phyloP scores from a whole-genome alignment of 2,329 filamentous ascomycete species.

The Microascus cirrosus region DNA sequence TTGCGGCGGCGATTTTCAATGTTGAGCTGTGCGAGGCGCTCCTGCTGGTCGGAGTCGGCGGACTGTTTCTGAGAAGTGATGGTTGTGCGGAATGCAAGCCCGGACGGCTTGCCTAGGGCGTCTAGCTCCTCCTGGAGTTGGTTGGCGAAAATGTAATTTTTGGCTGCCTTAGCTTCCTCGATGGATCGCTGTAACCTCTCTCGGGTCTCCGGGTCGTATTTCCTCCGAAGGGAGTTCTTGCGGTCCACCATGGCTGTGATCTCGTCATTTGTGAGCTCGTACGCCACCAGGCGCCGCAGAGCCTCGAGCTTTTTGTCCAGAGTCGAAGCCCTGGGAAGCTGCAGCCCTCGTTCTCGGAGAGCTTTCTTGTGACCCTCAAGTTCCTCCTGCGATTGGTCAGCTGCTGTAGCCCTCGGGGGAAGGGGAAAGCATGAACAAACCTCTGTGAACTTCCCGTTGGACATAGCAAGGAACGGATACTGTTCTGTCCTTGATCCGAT shows the following conservation, averaged over 20 bases:
- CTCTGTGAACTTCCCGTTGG: slow-evolving; percentile 75
- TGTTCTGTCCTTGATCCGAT: slow-evolving; percentile 76
- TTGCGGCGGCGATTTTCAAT: slow-evolving; percentile 74
- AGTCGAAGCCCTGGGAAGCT: slow-evolving; percentile 60
- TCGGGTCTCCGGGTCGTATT: slow-evolving; percentile 56
- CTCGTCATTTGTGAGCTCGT: slow-evolving; percentile 73
- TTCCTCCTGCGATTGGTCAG: slow-evolving; percentile 44
- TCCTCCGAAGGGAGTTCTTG: slow-evolving; percentile 55
- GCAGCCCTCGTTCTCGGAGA: slow-evolving; percentile 59
- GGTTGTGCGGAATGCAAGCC: slow-evolving; percentile 58
- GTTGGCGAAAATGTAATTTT: slow-evolving; percentile 46
- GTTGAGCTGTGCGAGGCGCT: slow-evolving; percentile 76
- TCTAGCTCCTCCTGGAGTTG: slow-evolving; percentile 51
- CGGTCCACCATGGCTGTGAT: slow-evolving; percentile 68
- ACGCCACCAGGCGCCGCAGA: slow-evolving; percentile 69
- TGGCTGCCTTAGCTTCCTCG: slow-evolving; percentile 52
- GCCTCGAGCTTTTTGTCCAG: slow-evolving; percentile 65
- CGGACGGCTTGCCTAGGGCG: slow-evolving; percentile 52
- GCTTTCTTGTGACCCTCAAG: slow-evolving; percentile 71
- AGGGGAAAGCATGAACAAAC: slow-evolving; percentile 33
- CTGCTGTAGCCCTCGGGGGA: neutral
- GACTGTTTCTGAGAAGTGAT: slow-evolving; percentile 44
- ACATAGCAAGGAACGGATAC: slow-evolving; percentile 85
- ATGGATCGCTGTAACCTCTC: slow-evolving; percentile 54
- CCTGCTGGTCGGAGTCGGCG: slow-evolving; percentile 53